phyloP scores from a whole-genome alignment of 2,329 filamentous ascomycete genomes.

The Akanthomyces uredinophilus region DNA sequence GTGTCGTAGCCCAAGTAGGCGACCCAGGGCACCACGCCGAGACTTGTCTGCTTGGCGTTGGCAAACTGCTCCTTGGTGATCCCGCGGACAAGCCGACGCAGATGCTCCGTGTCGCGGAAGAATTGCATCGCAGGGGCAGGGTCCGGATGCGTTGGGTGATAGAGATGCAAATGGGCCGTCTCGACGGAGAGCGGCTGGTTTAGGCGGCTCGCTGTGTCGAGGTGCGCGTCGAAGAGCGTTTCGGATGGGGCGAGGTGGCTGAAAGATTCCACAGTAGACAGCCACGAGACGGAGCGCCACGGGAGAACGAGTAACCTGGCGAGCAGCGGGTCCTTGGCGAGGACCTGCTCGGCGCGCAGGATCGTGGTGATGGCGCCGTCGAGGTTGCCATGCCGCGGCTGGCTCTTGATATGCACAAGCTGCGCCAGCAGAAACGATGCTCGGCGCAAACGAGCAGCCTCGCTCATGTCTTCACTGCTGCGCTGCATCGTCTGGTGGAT shows the following conservation, averaged over 20 bases:
- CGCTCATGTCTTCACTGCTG: slow-evolving; percentile 21
- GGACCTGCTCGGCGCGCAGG: slow-evolving; percentile 40
- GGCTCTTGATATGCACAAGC: slow-evolving; percentile 40
- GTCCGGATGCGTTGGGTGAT: slow-evolving; percentile 49
- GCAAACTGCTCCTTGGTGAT: background rate
- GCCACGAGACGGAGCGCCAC: slow-evolving; percentile 47
- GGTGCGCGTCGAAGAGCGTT: slow-evolving; percentile 47
- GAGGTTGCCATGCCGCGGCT: slow-evolving; percentile 35
- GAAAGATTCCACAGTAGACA: slow-evolving; percentile 47
- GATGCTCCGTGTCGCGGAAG: slow-evolving; percentile 31
- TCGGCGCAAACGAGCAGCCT: slow-evolving; percentile 15
- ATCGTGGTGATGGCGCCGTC: slow-evolving; percentile 47
- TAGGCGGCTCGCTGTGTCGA: slow-evolving; percentile 40
- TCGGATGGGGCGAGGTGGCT: slow-evolving; percentile 41
- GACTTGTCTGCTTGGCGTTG: slow-evolving; percentile 25
- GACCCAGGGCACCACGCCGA: slow-evolving; percentile 32
- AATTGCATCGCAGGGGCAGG: slow-evolving; percentile 43
- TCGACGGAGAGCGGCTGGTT: slow-evolving; percentile 36
- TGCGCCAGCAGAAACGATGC: slow-evolving; percentile 30
- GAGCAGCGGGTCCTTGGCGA: slow-evolving; percentile 31
- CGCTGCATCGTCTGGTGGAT: slow-evolving; percentile 35
- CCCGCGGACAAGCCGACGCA: slow-evolving; percentile 24
- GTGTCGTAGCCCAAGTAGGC: slow-evolving; percentile 42
- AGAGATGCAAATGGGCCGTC: slow-evolving; percentile 48
- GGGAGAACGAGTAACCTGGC: slow-evolving; percentile 33